Evolutionary conservation across 2,329 filamentous ascomycete species (phyloP).

Genomic region (Gaeumannomyces tritici): DNA sequence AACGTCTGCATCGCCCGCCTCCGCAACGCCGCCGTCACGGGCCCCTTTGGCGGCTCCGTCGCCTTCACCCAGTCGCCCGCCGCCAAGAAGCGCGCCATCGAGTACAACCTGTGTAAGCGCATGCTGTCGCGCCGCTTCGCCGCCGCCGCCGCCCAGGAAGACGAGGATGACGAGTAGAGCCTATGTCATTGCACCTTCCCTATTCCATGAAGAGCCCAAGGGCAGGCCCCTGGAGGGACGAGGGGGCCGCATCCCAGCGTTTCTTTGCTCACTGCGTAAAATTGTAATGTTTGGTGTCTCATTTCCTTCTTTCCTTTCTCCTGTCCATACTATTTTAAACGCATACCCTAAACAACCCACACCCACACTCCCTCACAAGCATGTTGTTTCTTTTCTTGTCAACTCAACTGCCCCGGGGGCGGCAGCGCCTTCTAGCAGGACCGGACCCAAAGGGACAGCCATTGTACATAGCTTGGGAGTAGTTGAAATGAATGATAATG

Average conservation of each 20-base stretch:
- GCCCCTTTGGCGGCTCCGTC: constrained; percentile 57
- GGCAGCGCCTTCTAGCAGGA: not conserved
- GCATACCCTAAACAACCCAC: not conserved
- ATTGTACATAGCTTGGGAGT: not conserved
- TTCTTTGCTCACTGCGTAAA: not conserved
- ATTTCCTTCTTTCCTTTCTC: not conserved
- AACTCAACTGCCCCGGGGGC: not conserved
- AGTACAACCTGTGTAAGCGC: constrained; percentile 34
- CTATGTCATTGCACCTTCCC: not conserved
- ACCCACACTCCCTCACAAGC: not conserved
- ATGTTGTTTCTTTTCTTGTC: not conserved
- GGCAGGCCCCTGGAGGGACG: not conserved
- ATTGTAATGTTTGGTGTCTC: not conserved
- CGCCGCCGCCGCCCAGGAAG: not conserved
- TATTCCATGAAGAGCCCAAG: not conserved
- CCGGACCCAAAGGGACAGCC: not conserved
- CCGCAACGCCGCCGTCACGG: constrained; percentile 50
- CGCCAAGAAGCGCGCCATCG: constrained; percentile 52
- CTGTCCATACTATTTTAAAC: not conserved
- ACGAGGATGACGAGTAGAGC: not conserved
- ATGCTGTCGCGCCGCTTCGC: not conserved
- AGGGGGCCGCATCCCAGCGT: not conserved
- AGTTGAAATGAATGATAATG: not conserved
- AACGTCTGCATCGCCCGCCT: constrained; percentile 59
- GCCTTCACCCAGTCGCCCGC: constrained; percentile 53